Evolutionary conservation across 441 rosid genomes (phyloP).

Genomic region (Syzygium syzygioides): DNA sequence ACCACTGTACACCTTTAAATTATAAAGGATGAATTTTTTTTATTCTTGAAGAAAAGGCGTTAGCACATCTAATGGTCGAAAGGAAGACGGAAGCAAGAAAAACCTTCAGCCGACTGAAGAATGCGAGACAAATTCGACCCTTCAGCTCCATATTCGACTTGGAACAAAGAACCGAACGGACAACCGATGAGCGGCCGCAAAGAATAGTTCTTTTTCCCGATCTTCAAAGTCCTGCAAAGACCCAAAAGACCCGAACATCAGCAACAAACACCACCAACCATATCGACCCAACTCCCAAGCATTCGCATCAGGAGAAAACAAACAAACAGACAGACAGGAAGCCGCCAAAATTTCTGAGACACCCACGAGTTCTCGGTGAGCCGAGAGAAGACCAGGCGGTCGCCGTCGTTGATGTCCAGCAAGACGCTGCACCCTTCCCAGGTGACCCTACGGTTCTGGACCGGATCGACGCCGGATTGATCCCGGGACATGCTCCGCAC

Average conservation of each 20-base stretch:
- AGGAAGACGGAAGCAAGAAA: neutral
- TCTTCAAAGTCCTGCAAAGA: constrained; percentile 45
- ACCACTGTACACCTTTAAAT: neutral
- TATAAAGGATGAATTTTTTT: neutral
- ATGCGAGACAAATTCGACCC: constrained; percentile 50
- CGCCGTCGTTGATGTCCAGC: constrained; percentile 91
- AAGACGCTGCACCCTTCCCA: constrained; percentile 89
- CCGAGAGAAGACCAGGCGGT: constrained; percentile 84
- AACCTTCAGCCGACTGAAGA: constrained; percentile 45
- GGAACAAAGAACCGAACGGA: constrained; percentile 74
- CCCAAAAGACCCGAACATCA: neutral
- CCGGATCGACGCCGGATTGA: constrained; percentile 14
- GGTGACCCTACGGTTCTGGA: constrained; percentile 47
- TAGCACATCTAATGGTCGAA: neutral
- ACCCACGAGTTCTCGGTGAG: constrained; percentile 72
- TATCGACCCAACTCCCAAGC: neutral
- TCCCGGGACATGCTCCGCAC: constrained; percentile 23
- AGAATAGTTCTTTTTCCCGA: constrained; percentile 59
- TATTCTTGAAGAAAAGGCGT: neutral
- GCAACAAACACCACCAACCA: neutral
- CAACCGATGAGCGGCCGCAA: constrained; percentile 70
- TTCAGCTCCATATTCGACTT: constrained; percentile 58
- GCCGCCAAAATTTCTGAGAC: neutral
- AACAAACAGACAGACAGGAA: neutral
- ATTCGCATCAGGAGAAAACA: neutral